Base-by-base conservation (phyloP, 345 rosid species). In the Punica granatum region DNA sequence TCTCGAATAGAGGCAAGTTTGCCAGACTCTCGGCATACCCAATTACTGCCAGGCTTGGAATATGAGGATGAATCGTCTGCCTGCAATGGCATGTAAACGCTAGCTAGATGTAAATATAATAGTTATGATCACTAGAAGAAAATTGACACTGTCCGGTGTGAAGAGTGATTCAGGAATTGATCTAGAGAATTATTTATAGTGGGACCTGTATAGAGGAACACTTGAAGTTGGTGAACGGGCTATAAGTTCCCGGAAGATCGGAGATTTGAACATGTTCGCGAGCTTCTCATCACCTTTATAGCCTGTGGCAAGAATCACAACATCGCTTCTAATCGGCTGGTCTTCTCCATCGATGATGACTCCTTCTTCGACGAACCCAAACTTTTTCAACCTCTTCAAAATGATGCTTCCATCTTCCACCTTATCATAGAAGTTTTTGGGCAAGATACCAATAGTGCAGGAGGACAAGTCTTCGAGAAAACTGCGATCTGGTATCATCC, bases 141-240 rank as follows among this genome's bases (percentile, higher is more conserved):
- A 4, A 11, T 4, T 37, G 5, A 37, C 41, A 37, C n/a, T n/a
- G n/a, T n/a, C n/a, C n/a, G 5, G 6, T 5, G 11, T 37, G 41
- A 4, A 4, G 11, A 37, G 41, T 5, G 6, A 4, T 37, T 11
- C 11, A 48, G 53, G 53, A 48, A 48, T 48, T 48, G 53, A n/a
- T 48, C 23, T 21, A 13, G 7, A 21, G 53, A 48, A 48, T n/a
- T 14, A 6, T 3, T 48, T 12, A 14, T 2, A 7, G 12, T 7
- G 30, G n/a, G 30, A 73, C 77, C 81, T 74, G 75, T 78, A 74
- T 12, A 78, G 82, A 18, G 76, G 82, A 68, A 67, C 19, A 10
- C 60, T 3, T 33, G 77, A 48, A 48, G 58, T 43, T 19, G 72
- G 69, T 13, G 72, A 43, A 16, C 65, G 46, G 13, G 30, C 26